A percentile compares a stretch with the other conserved stretches of the same genome.
These are phyloP conservation scores for Termitomyces eurrhizus DNA, from an alignment of 768 basidiomycete genomes.

Conservation along the genomic window DNA sequence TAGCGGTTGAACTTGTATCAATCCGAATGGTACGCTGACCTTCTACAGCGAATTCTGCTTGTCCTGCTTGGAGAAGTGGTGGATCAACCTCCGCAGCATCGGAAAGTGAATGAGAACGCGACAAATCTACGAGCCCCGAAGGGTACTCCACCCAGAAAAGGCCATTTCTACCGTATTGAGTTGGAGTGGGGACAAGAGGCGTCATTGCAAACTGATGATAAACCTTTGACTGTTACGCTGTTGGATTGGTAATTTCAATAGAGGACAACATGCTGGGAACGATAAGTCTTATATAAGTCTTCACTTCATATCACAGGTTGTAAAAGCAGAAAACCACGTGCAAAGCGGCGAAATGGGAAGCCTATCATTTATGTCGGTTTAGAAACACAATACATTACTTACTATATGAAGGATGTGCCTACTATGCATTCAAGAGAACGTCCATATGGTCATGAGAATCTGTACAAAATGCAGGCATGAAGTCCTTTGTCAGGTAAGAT, in stretches of 20 bases:
- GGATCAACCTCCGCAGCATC: conserved; percentile 16
- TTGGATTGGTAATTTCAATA: conserved; percentile 26
- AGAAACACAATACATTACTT: conserved; percentile 10
- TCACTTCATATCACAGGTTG: neutral
- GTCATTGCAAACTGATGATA: conserved; percentile 31
- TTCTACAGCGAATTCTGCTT: conserved; percentile 53
- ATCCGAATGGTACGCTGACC: conserved; percentile 49
- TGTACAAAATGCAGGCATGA: conserved; percentile 9
- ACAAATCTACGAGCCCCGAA: conserved; percentile 57
- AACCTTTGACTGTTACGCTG: conserved; percentile 37
- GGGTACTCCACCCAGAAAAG: conserved; percentile 72
- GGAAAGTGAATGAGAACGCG: conserved; percentile 41
- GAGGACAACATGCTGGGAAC: neutral
- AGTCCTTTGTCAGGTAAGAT: conserved; percentile 4
- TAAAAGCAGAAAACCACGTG: neutral
- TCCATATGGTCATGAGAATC: conserved; percentile 10
- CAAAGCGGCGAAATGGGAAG: neutral
- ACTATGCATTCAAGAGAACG: conserved; percentile 4
- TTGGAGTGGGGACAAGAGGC: conserved; percentile 37
- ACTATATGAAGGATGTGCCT: conserved; percentile 7
- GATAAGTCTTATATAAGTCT: neutral
- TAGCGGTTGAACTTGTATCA: conserved; percentile 44
- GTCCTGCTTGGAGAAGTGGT: conserved; percentile 31
- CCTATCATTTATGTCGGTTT: conserved; percentile 9
- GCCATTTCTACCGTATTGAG: conserved; percentile 50